Evolutionary conservation across 768 basidiomycete genomes (phyloP), one percentile per base, ranked within the genome.

Genomic region (Pleurotus sapidus): DNA sequence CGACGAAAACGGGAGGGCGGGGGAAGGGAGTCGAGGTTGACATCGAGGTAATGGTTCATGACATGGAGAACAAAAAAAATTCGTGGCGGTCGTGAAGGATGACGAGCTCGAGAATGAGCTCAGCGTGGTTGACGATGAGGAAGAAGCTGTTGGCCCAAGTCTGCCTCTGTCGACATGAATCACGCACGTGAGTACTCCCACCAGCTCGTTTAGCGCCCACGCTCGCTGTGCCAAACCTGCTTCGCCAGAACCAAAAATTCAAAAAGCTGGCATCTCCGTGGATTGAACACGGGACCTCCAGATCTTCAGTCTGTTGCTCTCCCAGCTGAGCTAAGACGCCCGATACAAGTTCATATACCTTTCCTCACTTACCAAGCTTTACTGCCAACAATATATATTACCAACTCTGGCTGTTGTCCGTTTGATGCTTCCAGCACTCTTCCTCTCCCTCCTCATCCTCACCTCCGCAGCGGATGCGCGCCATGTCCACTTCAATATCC

Each of bases 271-370:
- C 55, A 56, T 46, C 42, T 46, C 84, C 82, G 82, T 83, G 84
- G 84, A 83, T 85, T 78, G 84, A 86, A 86, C 84, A 83, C 81
- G 78, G 82, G 84, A 85, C 84, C 84, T 86, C 80, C 78, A 86
- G 83, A 56, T 46, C 82, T 84, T 84, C 82, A 84, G 82, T 84
- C 83, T 84, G 77, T 78, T 82, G 83, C 83, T 84, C 82, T 84
- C 83, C 83, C 82, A 84, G 78, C 82, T 84, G 82, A 84, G 82
- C 83, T 84, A 84, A 54, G 51, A 54, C 51, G 51, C 51, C 51
- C 1, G 14, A 3, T 15, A 5, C 0, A 39, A n/a, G 42, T 24
- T 8, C 45, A 43, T 20, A 20, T 20, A 20, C 20, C 20, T 9
- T 30, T 2, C 8, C 8, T 7, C 11, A 9, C 7, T 34, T 11